Conservation (phyloP, 2,329 filamentous ascomycete genomes). For the Beauveria asiatica region DNA sequence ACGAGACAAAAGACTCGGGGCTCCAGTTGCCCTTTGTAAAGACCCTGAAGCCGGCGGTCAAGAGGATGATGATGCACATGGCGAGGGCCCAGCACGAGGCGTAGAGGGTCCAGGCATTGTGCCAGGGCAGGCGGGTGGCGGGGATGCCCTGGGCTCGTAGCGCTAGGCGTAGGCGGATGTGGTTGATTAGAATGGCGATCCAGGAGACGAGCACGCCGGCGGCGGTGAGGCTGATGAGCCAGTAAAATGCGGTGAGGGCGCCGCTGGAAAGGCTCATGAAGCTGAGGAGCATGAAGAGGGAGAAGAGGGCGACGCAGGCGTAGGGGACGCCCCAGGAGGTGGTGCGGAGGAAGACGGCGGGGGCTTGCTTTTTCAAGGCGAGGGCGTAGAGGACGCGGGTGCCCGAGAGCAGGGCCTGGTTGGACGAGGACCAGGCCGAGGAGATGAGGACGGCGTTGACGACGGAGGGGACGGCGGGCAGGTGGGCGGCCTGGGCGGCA, state of each 20-base stretch:
- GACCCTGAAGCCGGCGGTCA: constrained; percentile 60
- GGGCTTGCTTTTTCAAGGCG: constrained; percentile 51
- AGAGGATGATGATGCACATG: constrained; percentile 55
- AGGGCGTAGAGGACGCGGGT: constrained; percentile 52
- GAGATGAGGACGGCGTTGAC: constrained; percentile 72
- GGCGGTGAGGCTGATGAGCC: constrained; percentile 53
- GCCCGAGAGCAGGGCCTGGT: constrained; percentile 54
- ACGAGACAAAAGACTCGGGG: constrained; percentile 48
- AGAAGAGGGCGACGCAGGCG: constrained; percentile 45
- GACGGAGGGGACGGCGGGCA: constrained; percentile 58
- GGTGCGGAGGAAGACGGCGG: constrained; percentile 48
- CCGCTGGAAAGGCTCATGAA: constrained; percentile 49
- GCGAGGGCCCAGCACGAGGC: constrained; percentile 52
- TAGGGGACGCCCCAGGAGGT: constrained; percentile 56
- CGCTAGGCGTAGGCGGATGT: constrained; percentile 47
- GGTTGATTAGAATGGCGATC: constrained; percentile 51
- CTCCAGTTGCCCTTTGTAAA: constrained; percentile 54
- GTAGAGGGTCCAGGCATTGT: constrained; percentile 53
- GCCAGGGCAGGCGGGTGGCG: constrained; percentile 46
- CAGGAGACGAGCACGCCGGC: constrained; percentile 57
- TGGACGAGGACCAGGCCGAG: constrained; percentile 61
- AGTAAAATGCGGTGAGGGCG: constrained; percentile 57
- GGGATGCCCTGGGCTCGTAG: constrained; percentile 48
- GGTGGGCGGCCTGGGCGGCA: constrained; percentile 58
- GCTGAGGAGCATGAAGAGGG: constrained; percentile 46